Base-by-base conservation (phyloP, 305 asterid species). In the Rubia balearica region DNA sequence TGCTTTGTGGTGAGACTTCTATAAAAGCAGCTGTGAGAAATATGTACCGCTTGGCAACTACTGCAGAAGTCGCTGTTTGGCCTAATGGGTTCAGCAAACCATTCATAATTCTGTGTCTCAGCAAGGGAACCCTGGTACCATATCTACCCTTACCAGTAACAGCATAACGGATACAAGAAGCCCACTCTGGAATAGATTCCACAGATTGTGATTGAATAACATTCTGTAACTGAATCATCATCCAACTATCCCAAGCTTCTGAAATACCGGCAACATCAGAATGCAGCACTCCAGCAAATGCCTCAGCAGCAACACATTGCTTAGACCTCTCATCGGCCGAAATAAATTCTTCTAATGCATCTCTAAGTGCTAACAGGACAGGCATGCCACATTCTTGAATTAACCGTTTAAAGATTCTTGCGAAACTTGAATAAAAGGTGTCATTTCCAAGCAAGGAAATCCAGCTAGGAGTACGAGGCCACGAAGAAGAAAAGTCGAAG, bases 401-500 rank as follows among this genome's bases (percentile, higher is more conserved):
- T 62, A 95, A 79, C 80, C 99, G 84, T 80, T 95, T 95, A 74
- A 95, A 95, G 74, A 92, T 95, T 56, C 96, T 88, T 51, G 99
- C 97, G 74, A 90, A 92, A 82, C 82, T 95, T 4, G 99, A 77
- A 81, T 95, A 92, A 73, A 95, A 95, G 61, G 86, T 90, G 78
- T 88, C 96, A 70, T 72, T 87, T 77, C 98, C 96, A 46, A 89
- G 85, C 71, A 89, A 92, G 62, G 98, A 90, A 72, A 95, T 92
- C 99, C 99, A 95, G 80, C 79, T 90, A 62, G 97, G 98, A 60
- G 99, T 92, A 69, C 96, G 98, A 71, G 99, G 99, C 99, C 99
- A 95, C 30, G 97, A 85, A 75, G 98, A 84, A 84, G 99, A 90
- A 85, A 95, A 95, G 77, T 95, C 99, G 73, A 95, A 95, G 83